Percentiles rank a stretch among this genome's conserved stretches.
These are phyloP conservation scores for Viridothelium virens DNA, from an alignment of 495 filamentous ascomycete genomes.

Conservation along the genomic window DNA sequence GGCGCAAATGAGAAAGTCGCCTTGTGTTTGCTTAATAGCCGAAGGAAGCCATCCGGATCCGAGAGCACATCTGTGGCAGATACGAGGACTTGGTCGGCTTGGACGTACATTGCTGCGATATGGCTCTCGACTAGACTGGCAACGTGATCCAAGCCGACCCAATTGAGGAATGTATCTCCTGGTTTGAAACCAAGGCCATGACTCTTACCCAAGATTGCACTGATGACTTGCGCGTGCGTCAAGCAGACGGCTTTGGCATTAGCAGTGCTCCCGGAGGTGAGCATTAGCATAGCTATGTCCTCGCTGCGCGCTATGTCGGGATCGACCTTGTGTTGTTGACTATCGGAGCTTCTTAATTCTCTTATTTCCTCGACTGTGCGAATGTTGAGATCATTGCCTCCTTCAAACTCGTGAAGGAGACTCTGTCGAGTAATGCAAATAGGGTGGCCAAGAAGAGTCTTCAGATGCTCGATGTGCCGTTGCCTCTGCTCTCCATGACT, in stretches of 20 bases:
- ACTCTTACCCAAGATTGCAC: constrained; percentile 39
- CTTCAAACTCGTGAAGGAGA: too few relatives aligned
- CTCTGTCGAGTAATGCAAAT: constrained; percentile 13
- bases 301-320: too few relatives aligned
- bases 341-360: background rate
- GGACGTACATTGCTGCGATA: constrained; percentile 38
- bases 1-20: constrained; percentile 47
- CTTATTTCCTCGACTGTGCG: background rate
- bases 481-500: constrained; percentile 12
- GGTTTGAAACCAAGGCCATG: constrained; percentile 20
- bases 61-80: constrained; percentile 36
- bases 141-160: constrained; percentile 50
- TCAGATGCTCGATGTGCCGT: background rate
- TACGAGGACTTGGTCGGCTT: constrained; percentile 45
- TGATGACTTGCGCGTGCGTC: constrained; percentile 40
- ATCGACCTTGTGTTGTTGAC: constrained; percentile 18
- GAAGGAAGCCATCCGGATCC: constrained; percentile 38
- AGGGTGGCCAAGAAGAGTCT: background rate
- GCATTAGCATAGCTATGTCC: constrained; percentile 44
- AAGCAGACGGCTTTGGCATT: constrained; percentile 48
- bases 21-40: constrained; percentile 38
- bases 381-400: background rate
- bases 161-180: constrained; percentile 40
- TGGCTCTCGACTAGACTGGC: constrained; percentile 47
- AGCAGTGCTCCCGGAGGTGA: constrained; percentile 53